These are phyloP conservation scores for Cicer yamashitae DNA, from an alignment of 306 rosid species.

Conservation along the genomic window DNA sequence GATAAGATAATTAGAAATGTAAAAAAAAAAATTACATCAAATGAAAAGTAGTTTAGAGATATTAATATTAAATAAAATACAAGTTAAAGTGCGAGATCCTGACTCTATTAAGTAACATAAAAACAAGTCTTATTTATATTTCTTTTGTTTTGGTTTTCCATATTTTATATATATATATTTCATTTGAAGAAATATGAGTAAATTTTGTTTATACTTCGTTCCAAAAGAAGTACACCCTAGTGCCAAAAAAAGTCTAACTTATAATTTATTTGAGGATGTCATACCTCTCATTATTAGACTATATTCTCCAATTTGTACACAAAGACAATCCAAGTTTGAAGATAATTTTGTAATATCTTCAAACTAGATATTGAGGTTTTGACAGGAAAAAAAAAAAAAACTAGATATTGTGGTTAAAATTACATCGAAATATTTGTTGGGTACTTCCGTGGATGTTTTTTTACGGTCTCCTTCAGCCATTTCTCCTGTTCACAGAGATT, in stretches of 20 bases:
- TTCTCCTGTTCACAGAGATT: slow-evolving; percentile 84
- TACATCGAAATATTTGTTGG: slow-evolving; percentile 65
- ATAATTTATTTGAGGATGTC: background rate
- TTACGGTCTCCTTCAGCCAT: slow-evolving; percentile 63
- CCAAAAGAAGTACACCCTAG: background rate
- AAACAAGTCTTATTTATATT: too few relatives aligned
- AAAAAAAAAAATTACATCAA: too few relatives aligned
- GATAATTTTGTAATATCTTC: background rate
- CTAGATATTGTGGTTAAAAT: slow-evolving; percentile 19
- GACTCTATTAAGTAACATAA: too few relatives aligned
- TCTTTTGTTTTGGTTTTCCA: too few relatives aligned
- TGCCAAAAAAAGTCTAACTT: background rate
- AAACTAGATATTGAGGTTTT: background rate
- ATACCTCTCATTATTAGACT: background rate
- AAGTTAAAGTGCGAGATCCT: too few relatives aligned
- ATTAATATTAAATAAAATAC: too few relatives aligned
- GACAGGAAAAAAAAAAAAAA: too few relatives aligned
- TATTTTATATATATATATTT: too few relatives aligned
- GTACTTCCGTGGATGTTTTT: slow-evolving; percentile 65
- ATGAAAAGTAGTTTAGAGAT: too few relatives aligned
- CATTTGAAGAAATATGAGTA: too few relatives aligned
- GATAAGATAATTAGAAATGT: too few relatives aligned
- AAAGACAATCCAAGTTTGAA: slow-evolving; percentile 18
- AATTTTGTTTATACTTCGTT: too few relatives aligned
- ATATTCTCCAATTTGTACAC: slow-evolving; percentile 3